A percentile compares a stretch with the other conserved stretches of the same genome.
These are phyloP conservation scores for Trametes maxima DNA, from an alignment of 768 basidiomycete genomes.

Conservation along the genomic window DNA sequence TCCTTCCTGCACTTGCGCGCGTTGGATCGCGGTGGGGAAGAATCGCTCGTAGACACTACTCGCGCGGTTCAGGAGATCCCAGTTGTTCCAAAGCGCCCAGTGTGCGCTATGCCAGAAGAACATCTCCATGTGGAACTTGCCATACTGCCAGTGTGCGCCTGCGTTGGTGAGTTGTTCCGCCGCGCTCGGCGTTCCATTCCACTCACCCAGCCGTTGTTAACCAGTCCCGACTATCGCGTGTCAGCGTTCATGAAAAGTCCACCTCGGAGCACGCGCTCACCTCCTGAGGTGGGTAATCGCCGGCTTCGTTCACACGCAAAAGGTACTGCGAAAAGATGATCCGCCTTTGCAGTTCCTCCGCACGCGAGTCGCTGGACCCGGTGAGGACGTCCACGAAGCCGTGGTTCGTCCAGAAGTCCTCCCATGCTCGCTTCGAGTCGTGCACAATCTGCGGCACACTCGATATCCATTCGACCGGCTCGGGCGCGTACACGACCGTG, in stretches of 20 bases:
- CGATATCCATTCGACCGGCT: conserved; percentile 24
- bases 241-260: neutral
- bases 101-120: conserved; percentile 62
- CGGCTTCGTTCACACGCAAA: conserved; percentile 61
- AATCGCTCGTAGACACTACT: conserved; percentile 49
- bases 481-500: conserved; percentile 38
- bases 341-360: conserved; percentile 56
- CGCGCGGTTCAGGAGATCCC: conserved; percentile 54
- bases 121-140: conserved; percentile 66
- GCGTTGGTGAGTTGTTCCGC: neutral
- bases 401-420: conserved; percentile 47
- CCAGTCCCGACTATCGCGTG: conserved; percentile 49
- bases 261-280: conserved; percentile 31
- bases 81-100: conserved; percentile 64
- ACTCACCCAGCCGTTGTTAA: conserved; percentile 59
- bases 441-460: conserved; percentile 30
- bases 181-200: neutral
- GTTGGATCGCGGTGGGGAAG: conserved; percentile 45
- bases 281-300: conserved; percentile 59
- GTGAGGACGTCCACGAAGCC: conserved; percentile 58
- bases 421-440: conserved; percentile 47
- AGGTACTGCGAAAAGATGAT: conserved; percentile 59
- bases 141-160: conserved; percentile 26
- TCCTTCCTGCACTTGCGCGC: conserved; percentile 55
- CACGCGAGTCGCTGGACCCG: conserved; percentile 50